A percentile compares a stretch with the other conserved stretches of the same genome.
Evolutionary conservation across 768 basidiomycete species (phyloP).

Genomic region (Mycena venus): DNA sequence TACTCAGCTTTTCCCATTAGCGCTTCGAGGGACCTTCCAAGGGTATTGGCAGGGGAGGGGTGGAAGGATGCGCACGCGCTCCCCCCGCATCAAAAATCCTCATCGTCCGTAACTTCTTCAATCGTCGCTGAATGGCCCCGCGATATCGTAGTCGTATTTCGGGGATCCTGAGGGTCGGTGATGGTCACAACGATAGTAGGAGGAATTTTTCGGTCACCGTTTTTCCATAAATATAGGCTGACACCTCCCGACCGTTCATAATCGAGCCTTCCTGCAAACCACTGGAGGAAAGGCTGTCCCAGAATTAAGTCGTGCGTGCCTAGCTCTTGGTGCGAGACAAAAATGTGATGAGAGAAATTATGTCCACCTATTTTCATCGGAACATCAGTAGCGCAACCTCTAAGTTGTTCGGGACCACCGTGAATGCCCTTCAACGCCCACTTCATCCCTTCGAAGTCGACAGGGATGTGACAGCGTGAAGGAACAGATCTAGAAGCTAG

Average conservation of each 20-base stretch:
- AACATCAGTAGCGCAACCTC: constrained; percentile 19
- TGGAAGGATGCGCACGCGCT: neutral
- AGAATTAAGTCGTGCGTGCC: constrained; percentile 12
- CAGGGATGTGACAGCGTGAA: neutral
- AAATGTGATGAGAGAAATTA: constrained; percentile 13
- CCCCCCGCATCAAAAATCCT: constrained; percentile 25
- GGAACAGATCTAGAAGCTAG: neutral
- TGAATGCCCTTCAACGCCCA: constrained; percentile 26
- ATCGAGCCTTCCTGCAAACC: constrained; percentile 9
- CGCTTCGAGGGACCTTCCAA: constrained; percentile 32
- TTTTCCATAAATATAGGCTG: constrained; percentile 12
- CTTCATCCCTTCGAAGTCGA: constrained; percentile 26
- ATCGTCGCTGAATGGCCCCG: neutral
- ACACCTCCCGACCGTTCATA: constrained; percentile 4
- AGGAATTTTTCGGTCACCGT: neutral
- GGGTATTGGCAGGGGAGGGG: constrained; percentile 17
- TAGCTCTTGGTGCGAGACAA: constrained; percentile 22
- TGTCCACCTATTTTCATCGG: constrained; percentile 6
- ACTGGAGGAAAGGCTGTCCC: constrained; percentile 15
- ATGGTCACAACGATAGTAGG: constrained; percentile 18
- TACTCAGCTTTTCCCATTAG: constrained; percentile 34
- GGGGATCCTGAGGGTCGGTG: constrained; percentile 5
- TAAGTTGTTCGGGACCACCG: constrained; percentile 13
- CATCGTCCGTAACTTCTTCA: constrained; percentile 5
- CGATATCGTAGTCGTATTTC: neutral